A percentile compares a stretch with the other conserved stretches of the same genome.
Conservation (phyloP, 495 filamentous ascomycete genomes). For the Cairneyella variabilis region DNA sequence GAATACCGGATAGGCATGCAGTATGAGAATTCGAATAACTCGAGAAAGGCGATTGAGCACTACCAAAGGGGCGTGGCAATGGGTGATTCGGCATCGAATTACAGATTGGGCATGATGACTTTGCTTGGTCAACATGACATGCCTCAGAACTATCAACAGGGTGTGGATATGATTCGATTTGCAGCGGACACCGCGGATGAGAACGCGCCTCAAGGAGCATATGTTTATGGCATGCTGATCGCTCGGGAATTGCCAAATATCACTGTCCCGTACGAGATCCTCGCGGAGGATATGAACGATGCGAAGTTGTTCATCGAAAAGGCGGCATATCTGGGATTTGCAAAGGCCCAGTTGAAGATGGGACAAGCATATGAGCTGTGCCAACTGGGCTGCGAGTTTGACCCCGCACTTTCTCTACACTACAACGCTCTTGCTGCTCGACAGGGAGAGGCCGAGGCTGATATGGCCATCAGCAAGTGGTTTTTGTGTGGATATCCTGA, state of each 20-base stretch:
- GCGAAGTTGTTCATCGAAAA: constrained; percentile 91
- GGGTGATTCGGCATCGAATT: constrained; percentile 89
- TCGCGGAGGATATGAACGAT: constrained; percentile 70
- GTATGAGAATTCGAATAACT: constrained; percentile 89
- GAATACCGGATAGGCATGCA: constrained; percentile 99
- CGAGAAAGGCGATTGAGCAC: constrained; percentile 83
- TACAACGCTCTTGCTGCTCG: constrained; percentile 92
- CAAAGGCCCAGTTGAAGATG: constrained; percentile 97
- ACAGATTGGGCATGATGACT: constrained; percentile 96
- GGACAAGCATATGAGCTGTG: constrained; percentile 93
- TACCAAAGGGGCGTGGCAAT: constrained; percentile 74
- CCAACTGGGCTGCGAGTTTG: constrained; percentile 90
- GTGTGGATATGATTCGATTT: constrained; percentile 73
- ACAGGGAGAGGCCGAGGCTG: constrained; percentile 84
- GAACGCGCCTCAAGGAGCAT: constrained; percentile 95
- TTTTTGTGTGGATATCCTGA: constrained; percentile 93
- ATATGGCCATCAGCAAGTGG: constrained; percentile 98
- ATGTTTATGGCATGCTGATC: constrained; percentile 94
- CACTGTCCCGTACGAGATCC: constrained; percentile 61
- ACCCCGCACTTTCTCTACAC: constrained; percentile 85
- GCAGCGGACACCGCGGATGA: constrained; percentile 90
- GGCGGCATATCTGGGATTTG: constrained; percentile 92
- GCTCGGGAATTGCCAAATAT: constrained; percentile 88
- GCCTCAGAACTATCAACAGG: constrained; percentile 71
- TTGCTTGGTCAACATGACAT: constrained; percentile 90